phyloP scores from a whole-genome alignment of 768 basidiomycete genomes.

The Calocera viscosa region DNA sequence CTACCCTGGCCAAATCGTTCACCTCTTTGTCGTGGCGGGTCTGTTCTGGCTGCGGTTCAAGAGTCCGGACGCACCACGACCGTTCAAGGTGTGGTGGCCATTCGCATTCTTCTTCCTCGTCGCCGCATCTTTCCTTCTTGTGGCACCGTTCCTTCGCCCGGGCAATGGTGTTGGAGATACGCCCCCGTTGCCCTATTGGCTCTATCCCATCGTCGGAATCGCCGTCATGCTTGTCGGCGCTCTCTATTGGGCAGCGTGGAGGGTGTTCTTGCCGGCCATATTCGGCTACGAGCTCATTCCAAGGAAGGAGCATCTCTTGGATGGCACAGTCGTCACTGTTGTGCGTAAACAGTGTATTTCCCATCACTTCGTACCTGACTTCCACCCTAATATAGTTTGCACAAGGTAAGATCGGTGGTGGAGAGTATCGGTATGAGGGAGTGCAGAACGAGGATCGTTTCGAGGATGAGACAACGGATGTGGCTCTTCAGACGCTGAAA shows the following conservation, averaged over 20 bases:
- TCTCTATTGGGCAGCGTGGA: conserved; percentile 45
- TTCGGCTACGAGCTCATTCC: conserved; percentile 40
- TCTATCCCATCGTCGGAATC: conserved; percentile 24
- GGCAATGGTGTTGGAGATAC: conserved; percentile 46
- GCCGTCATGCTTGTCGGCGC: conserved; percentile 36
- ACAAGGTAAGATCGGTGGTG: background rate
- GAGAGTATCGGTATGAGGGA: background rate
- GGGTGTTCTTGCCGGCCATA: conserved; percentile 37
- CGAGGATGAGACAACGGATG: background rate
- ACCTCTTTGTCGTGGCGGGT: conserved; percentile 44
- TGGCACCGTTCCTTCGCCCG: conserved; percentile 45
- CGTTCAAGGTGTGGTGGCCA: conserved; percentile 53
- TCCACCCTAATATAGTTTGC: background rate
- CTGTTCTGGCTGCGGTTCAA: conserved; percentile 46
- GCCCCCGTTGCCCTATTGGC: conserved; percentile 47
- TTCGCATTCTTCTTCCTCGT: conserved; percentile 44
- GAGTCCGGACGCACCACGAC: conserved; percentile 36
- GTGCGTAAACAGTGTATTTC: conserved; percentile 25
- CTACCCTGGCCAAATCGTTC: conserved; percentile 44
- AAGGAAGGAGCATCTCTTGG: conserved; percentile 37
- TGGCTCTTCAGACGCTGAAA: background rate
- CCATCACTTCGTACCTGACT: background rate
- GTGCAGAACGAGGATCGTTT: background rate
- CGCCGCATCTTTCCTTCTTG: conserved; percentile 39
- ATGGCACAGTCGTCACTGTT: conserved; percentile 44